Evolutionary conservation across 176 grass and related monocot genomes (phyloP), one percentile per base, ranked within the genome.

Genomic region (Musa troglodytarum): DNA sequence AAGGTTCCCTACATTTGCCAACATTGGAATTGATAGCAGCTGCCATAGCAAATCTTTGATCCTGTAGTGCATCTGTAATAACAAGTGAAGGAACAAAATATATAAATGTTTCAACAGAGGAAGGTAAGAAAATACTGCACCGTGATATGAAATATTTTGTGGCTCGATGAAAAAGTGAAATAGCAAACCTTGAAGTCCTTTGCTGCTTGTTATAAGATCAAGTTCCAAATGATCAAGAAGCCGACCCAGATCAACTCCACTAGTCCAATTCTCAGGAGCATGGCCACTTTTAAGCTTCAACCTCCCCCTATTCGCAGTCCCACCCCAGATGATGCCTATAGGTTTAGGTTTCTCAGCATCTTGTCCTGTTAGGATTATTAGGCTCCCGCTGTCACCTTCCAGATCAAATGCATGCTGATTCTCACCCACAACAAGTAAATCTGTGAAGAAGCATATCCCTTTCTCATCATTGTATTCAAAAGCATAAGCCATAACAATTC

Each of bases 391-490:
- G 75, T 91, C 94, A 58, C 90, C 95, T 85, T 98, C 95, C 58
- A 98, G 81, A 83, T 98, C 95, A 73, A 98, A 98, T 54, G 84
- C 94, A 83, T 87, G 90, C 12, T 82, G 95, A 69, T 94, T 94
- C 84, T 93, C 88, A 63, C 95, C 95, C 4, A 98, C 90, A 73
- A 98, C 90, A 56, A 98, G 86, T 54, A 98, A 84, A 83, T 98
- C 95, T 19, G 95, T 98, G 76, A 98, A 87, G 80, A 98, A 91
- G 71, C 95, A 91, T 75, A 98, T 98, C 58, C 95, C 88, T 84
- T 98, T 98, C 77, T 93, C 95, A 25, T 98, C 95, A 26, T 98
- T 98, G 74, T 98, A 98, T 62, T 98, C 95, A 5, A 98, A 81
- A 69, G 95, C 88, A 87, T 98, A 98, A 78, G 95, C 95, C 75